Base-by-base conservation (phyloP, 805 yeast species). In the Zygosaccharomyces bailii region DNA sequence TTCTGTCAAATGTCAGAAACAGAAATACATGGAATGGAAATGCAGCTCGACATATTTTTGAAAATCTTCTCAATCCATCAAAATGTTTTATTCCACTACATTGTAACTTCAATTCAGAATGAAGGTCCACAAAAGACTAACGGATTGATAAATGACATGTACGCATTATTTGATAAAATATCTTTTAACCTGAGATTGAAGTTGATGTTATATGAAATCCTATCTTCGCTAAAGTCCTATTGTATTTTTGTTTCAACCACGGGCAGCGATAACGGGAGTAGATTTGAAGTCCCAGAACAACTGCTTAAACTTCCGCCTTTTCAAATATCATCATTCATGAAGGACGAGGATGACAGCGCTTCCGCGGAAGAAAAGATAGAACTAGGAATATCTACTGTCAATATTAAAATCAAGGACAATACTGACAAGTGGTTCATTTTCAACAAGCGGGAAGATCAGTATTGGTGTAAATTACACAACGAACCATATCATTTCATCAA, bases 1-100 rank as follows among this genome's bases (percentile, higher is more conserved):
- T 55, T 55, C 27, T 43, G 51, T 8, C 19, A 38, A 6, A 39
- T 52, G 43, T 43, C 34, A 8, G 49, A 49, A 19, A 33, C 24
- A 4, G 42, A 50, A 5, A 41, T 56, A 30, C 34, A 34, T 2
- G 27, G 41, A 21, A 19, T 23, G 10, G 57, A 53, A 31, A 18
- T 20, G 4, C 45, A 48, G 29, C 39, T 61, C 8, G 63, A 57
- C 18, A 52, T 56, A 1, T 45, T 45, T 21, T 39, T 63, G 24
- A 63, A 60, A 32, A 49, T 63, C 2, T 51, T 61, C 9, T 54
- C 61, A 10, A 56, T 61, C n/a, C 66, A 63, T 37, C 64, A 61
- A 42, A 45, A 48, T 8, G 50, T 55, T 2, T 49, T 63, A 9
- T 48, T 61, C 20, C 48, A 55, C 13, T 45, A 49, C 23, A 51